These are phyloP conservation scores for Pochonia chlamydosporia DNA, from an alignment of 2,329 filamentous ascomycete genomes.

Conservation along the genomic window DNA sequence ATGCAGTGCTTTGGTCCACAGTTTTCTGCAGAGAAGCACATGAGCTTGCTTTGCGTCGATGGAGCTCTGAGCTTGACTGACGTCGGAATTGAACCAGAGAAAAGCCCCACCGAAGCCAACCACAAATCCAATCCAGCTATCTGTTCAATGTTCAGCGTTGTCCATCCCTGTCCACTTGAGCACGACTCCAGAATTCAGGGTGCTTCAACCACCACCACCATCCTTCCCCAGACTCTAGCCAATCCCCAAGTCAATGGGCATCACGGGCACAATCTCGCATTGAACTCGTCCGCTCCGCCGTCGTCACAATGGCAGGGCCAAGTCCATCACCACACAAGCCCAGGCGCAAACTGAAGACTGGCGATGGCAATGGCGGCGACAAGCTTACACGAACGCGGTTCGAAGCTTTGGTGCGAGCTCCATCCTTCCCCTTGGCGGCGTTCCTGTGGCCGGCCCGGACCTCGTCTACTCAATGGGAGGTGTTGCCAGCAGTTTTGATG, in stretches of 20 bases:
- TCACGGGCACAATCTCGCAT: background rate
- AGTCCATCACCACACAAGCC: slow-evolving; percentile 53
- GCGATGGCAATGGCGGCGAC: slow-evolving; percentile 32
- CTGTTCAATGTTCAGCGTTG: too few relatives aligned
- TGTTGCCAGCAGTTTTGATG: slow-evolving; percentile 84
- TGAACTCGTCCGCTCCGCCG: slow-evolving; percentile 7
- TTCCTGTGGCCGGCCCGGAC: slow-evolving; percentile 89
- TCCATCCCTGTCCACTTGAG: background rate
- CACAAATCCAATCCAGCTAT: too few relatives aligned
- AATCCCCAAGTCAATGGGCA: slow-evolving; percentile 1
- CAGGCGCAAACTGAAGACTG: slow-evolving; percentile 48
- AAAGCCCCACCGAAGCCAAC: too few relatives aligned
- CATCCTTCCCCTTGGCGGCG: slow-evolving; percentile 85
- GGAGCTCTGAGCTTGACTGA: background rate
- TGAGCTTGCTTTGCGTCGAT: background rate
- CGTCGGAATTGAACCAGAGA: too few relatives aligned
- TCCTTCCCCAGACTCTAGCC: background rate
- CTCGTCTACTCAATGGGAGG: slow-evolving; percentile 84
- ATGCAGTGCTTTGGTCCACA: too few relatives aligned
- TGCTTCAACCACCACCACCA: background rate
- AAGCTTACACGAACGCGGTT: slow-evolving; percentile 21
- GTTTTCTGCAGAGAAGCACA: too few relatives aligned
- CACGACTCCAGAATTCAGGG: background rate
- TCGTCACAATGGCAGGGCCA: slow-evolving; percentile 38
- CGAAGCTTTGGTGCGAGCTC: slow-evolving; percentile 48